Evolutionary conservation across 2,329 filamentous ascomycete species (phyloP).

Genomic region (Cercospora zeae-maydis): DNA sequence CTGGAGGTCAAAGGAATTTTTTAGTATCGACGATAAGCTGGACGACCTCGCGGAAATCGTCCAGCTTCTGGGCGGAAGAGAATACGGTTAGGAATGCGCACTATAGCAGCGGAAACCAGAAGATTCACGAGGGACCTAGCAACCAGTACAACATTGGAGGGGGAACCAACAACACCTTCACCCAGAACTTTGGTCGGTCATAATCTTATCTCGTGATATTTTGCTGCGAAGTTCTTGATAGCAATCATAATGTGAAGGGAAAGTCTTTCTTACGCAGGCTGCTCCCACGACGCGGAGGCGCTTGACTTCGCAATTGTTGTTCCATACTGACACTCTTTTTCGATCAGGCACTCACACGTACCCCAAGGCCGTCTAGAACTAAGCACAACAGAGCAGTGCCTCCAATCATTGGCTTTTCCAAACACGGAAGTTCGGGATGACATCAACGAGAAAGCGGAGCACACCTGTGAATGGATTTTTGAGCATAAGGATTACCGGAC

Average conservation of each 20-base stretch:
- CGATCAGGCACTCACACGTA: not conserved
- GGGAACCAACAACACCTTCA: not conserved
- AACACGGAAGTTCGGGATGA: not conserved
- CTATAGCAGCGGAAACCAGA: not conserved
- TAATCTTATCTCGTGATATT: not conserved
- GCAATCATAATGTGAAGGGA: not conserved
- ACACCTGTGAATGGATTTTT: not conserved
- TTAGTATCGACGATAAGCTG: not conserved
- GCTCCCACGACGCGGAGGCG: not conserved
- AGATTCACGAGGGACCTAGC: not conserved
- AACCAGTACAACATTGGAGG: not conserved
- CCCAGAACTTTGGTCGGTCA: not conserved
- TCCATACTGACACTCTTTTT: not conserved
- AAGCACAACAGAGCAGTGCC: not conserved
- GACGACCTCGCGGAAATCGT: not conserved
- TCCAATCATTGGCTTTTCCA: not conserved
- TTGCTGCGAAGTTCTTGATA: not conserved
- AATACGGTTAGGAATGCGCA: not conserved
- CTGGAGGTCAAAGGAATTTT: not conserved
- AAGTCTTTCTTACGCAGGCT: not conserved
- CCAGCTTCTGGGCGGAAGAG: not conserved
- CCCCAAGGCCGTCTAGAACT: not conserved
- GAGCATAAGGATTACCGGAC: not conserved
- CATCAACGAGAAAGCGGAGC: not conserved
- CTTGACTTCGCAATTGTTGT: not conserved